Evolutionary conservation across 1,284 basidiomycete genomes (phyloP), one percentile per base, ranked within the genome.

Genomic region (Apiotrichum porosum): DNA sequence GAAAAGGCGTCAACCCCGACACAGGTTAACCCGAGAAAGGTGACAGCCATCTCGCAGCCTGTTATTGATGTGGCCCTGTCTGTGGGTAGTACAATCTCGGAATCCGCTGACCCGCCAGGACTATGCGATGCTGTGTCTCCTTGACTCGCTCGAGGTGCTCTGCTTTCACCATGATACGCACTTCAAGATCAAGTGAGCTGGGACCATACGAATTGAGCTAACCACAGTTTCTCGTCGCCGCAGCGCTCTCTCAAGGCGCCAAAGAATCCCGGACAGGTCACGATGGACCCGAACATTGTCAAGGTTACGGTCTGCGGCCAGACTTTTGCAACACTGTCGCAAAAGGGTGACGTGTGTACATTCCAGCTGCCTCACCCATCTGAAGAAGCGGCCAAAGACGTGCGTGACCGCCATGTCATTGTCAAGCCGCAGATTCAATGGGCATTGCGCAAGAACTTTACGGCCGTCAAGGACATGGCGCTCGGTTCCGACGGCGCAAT

Each of bases 391-490:
- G 60, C 61, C 4, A 69, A 67, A 37, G 66, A 68, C 51, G 31
- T 58, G 5, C 49, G 63, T 45, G 67, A 77, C 69, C 54, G 68
- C 61, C 53, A 73, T 47, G 68, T 69, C 30, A 69, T 74, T 2
- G 80, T 88, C 50, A 86, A 86, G 61, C 89, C 92, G 0, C 88
- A 92, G 67, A 82, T 90, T n/a, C 82, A 90, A 6, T 97, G 92
- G 92, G 85, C 87, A 0, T 74, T 95, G 46, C 78, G 88, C 49
- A 89, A 87, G 66, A 84, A 86, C 56, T 88, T 89, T 65, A 88
- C 87, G 36, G 85, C 88, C 21, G 88, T 90, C 33, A 82, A 79
- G 79, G 93, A 97, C 65, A 85, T 94, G 9, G 92, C 89, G 0
- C 78, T 97, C 18, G 90, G 92, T 14, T 76, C 82, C 1, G 91